phyloP scores from a whole-genome alignment of 257 asterid species.

The Rauvolfia tetraphylla region DNA sequence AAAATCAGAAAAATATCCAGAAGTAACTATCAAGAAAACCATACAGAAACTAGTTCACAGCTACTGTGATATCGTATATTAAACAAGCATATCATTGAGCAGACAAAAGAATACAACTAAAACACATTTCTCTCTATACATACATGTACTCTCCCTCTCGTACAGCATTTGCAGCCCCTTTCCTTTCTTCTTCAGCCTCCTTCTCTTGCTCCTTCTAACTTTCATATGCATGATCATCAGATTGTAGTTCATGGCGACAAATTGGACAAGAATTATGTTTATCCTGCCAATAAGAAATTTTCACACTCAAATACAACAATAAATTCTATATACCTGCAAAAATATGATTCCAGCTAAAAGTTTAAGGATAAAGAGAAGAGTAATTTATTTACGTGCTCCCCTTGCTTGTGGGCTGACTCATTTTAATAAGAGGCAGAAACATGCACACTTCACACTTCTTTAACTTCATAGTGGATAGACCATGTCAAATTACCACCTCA shows the following conservation, averaged over 20 bases:
- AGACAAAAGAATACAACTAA: background rate
- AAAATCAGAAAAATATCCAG: background rate
- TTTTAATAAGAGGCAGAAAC: background rate
- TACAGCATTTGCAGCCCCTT: slow-evolving; percentile 93
- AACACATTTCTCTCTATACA: slow-evolving; percentile 36
- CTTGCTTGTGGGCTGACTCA: background rate
- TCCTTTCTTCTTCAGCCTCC: slow-evolving; percentile 95
- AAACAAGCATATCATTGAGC: background rate
- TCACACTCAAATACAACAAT: background rate
- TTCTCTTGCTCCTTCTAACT: slow-evolving; percentile 92
- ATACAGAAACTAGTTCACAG: background rate
- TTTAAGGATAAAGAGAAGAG: too few species aligned
- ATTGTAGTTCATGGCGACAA: slow-evolving; percentile 86
- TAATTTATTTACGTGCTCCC: background rate
- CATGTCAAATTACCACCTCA: background rate
- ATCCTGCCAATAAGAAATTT: slow-evolving; percentile 44
- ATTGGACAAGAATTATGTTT: slow-evolving; percentile 94
- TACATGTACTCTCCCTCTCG: slow-evolving; percentile 98
- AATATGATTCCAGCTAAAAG: background rate
- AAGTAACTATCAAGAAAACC: background rate
- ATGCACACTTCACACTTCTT: background rate
- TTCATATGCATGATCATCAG: slow-evolving; percentile 87
- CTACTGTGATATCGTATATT: background rate
- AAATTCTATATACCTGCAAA: background rate
- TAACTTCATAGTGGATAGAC: background rate